Evolutionary conservation across 495 filamentous ascomycete genomes (phyloP).

Genomic region (Extremus antarcticus): DNA sequence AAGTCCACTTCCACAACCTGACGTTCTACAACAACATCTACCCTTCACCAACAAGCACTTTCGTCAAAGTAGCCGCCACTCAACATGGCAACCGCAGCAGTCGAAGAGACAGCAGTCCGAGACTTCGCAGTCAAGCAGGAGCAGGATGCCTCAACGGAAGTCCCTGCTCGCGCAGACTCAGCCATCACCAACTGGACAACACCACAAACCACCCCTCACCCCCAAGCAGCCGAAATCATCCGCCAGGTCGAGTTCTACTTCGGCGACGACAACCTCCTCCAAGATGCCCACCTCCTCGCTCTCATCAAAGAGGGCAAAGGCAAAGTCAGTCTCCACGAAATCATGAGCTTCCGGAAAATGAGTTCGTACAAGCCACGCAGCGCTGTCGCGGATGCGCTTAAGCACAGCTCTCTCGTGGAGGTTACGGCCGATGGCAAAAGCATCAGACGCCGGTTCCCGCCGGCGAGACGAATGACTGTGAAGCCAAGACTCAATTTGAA

Average conservation of each 20-base stretch:
- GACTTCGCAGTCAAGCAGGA: not conserved
- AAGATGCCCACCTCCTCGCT: conserved; percentile 26
- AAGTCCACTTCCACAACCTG: too few species aligned
- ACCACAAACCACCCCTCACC: conserved; percentile 2
- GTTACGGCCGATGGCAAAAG: conserved; percentile 24
- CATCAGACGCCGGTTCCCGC: conserved; percentile 18
- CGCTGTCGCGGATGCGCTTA: conserved; percentile 22
- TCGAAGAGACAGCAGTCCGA: not conserved
- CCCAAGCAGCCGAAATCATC: conserved; percentile 14
- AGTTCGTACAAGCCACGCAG: conserved; percentile 21
- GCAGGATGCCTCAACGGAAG: too few species aligned
- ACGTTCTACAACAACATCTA: too few species aligned
- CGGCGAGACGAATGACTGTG: conserved; percentile 3
- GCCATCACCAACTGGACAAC: not conserved
- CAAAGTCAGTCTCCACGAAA: conserved; percentile 25
- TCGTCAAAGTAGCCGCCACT: not conserved
- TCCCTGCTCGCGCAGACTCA: too few species aligned
- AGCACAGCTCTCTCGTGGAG: conserved; percentile 25
- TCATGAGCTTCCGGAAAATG: conserved; percentile 32
- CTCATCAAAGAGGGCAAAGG: conserved; percentile 24
- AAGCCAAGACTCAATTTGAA: not conserved
- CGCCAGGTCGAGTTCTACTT: conserved; percentile 35
- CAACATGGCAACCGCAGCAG: not conserved
- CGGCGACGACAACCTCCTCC: conserved; percentile 33
- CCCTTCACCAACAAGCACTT: not conserved